Evolutionary conservation across 257 asterid genomes (phyloP).

Genomic region (Forsythia viridissima): DNA sequence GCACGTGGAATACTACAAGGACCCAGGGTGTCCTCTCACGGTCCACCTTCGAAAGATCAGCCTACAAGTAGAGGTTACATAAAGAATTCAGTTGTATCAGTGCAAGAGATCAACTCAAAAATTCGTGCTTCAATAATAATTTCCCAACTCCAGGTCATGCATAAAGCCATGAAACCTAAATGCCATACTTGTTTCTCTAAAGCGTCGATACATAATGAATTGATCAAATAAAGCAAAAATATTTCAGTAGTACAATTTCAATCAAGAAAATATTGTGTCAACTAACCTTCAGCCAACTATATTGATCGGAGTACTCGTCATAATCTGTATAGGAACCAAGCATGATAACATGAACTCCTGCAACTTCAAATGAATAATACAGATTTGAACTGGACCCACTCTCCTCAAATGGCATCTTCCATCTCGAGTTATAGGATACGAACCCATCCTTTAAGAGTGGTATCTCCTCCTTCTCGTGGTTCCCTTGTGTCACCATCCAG

Average conservation of each 20-base stretch:
- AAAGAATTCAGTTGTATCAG: neutral
- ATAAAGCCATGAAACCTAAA: neutral
- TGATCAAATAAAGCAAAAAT: neutral
- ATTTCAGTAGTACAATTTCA: neutral
- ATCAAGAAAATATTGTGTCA: slow-evolving; percentile 2
- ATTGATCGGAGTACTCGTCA: slow-evolving; percentile 47
- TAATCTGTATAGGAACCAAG: slow-evolving; percentile 53
- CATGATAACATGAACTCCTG: slow-evolving; percentile 54
- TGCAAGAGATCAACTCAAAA: neutral
- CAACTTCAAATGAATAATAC: slow-evolving; percentile 53
- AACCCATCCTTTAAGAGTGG: slow-evolving; percentile 33
- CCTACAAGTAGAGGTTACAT: slow-evolving; percentile 29
- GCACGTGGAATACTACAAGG: slow-evolving; percentile 52
- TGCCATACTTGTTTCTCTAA: neutral
- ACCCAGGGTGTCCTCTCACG: slow-evolving; percentile 51
- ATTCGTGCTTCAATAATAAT: neutral
- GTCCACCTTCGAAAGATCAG: slow-evolving; percentile 44
- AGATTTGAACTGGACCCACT: slow-evolving; percentile 55
- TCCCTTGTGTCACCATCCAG: slow-evolving; percentile 68
- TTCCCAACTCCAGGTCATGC: neutral
- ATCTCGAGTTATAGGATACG: slow-evolving; percentile 49
- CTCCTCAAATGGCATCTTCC: slow-evolving; percentile 58
- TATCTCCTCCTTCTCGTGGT: slow-evolving; percentile 49
- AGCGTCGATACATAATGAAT: neutral
- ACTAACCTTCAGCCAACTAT: slow-evolving; percentile 69